Evolutionary conservation across 2,329 filamentous ascomycete genomes (phyloP).

Genomic region (Lachnellula suecica): DNA sequence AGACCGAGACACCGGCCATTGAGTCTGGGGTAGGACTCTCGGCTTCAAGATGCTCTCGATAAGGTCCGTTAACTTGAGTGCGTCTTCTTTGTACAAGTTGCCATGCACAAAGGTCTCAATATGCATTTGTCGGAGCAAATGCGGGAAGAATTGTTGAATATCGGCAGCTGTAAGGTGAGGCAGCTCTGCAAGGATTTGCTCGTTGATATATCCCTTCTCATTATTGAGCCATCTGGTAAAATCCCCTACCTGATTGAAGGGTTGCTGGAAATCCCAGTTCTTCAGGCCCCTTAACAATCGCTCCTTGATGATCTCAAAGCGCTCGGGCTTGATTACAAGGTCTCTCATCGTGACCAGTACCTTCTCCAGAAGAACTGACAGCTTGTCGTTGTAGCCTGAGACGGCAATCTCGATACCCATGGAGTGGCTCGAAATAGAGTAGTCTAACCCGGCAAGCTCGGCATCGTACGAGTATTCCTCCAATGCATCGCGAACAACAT

Average conservation of each 20-base stretch:
- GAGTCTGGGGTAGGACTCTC: constrained; percentile 67
- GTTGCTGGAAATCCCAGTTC: constrained; percentile 86
- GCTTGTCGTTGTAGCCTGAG: constrained; percentile 94
- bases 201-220: constrained; percentile 75
- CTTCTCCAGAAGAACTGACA: constrained; percentile 86
- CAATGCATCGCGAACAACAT: constrained; percentile 83
- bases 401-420: constrained; percentile 77
- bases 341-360: constrained; percentile 82
- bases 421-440: constrained; percentile 71
- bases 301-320: constrained; percentile 91
- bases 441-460: constrained; percentile 85
- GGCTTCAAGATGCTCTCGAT: constrained; percentile 78
- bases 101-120: constrained; percentile 88
- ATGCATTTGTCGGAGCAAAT: constrained; percentile 79
- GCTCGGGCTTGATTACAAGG: constrained; percentile 78
- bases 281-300: constrained; percentile 72
- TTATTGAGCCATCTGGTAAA: constrained; percentile 79
- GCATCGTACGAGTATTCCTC: constrained; percentile 96
- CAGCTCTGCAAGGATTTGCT: constrained; percentile 77
- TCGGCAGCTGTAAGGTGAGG: constrained; percentile 72
- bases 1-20: constrained; percentile 78
- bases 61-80: constrained; percentile 78
- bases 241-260: constrained; percentile 83
- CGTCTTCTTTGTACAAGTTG: constrained; percentile 93
- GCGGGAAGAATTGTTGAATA: constrained; percentile 74